Base-by-base conservation (phyloP, 2,329 filamentous ascomycete genomes). In the Fusarium transvaalense region DNA sequence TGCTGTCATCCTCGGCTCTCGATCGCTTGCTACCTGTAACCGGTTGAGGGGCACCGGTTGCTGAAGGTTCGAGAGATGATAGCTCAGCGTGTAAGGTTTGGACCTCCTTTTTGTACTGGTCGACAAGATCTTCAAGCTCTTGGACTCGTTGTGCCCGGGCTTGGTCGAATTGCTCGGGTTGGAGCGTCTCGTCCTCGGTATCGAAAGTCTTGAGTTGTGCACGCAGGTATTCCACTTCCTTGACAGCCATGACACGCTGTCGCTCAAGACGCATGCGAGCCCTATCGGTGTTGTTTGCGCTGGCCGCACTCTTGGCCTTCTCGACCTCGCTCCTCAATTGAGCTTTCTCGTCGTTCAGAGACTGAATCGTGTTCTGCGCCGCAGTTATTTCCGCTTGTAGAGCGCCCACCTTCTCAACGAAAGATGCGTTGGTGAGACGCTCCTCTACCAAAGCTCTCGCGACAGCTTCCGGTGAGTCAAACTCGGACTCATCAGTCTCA, bases 171-270 rank as follows among this genome's bases (percentile, higher is more conserved):
- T 88, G 89, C 34, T 93, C 92, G 0, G 92, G 89, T 56, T 95
- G 89, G 81, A 97, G 92, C 0, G 94, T 94, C 54, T 89, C 88
- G 74, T 98, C 94, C 78, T 99, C 96, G 1, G 89, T 87, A 74
- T 98, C 93, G 63, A 97, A 91, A 0, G 92, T 91, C 80, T 94
- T 94, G 56, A 98, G 85, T 78, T 99, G 96, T 1, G 93, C 95
- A 23, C 96, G 92, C 9, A 99, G 86, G 76, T 97, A 97, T 71
- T 97, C 94, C 1, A 96, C 93, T 77, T 99, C 97, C 76, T 97
- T 97, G 25, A 93, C 85, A 0, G 94, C 93, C 10, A 99, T 85
- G 1, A 86, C 88, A 60, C 93, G 92, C 76, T 98, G 95, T 61
- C 96, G 87, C 73, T 99, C 95, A 0, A 97, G 82, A 32, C 96